Conservation (phyloP, 345 rosid species). For the Hibiscus trionum region DNA sequence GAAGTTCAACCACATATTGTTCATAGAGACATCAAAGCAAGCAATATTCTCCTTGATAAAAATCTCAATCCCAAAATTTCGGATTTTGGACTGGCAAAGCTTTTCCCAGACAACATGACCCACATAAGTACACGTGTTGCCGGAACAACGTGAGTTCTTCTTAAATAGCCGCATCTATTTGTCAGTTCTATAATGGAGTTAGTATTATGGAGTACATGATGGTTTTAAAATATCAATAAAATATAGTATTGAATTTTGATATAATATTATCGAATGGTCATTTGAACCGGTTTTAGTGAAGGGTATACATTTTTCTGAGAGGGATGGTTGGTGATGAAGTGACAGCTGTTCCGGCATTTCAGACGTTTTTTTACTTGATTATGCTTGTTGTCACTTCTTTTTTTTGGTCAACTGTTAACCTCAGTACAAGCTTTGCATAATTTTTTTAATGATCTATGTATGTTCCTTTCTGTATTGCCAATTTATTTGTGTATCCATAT, state of each 20-base stretch:
- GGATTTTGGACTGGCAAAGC: slow-evolving; percentile 77
- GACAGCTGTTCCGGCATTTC: neutral
- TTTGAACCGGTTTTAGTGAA: neutral
- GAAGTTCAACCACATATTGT: slow-evolving; percentile 52
- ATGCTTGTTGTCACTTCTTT: neutral
- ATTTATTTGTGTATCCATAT: neutral
- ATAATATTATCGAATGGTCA: neutral
- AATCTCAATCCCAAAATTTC: slow-evolving; percentile 56
- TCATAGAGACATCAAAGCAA: slow-evolving; percentile 77
- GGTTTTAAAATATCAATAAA: neutral
- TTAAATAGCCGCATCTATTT: neutral
- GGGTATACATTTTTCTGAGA: neutral
- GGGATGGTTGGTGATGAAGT: neutral
- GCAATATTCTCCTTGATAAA: slow-evolving; percentile 60
- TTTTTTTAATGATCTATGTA: neutral
- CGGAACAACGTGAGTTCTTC: slow-evolving; percentile 54
- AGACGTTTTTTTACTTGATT: neutral
- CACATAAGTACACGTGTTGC: slow-evolving; percentile 71
- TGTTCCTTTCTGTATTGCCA: neutral
- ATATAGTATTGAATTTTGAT: neutral
- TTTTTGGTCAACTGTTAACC: neutral
- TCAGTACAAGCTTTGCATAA: neutral
- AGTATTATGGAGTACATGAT: neutral
- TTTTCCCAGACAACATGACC: slow-evolving; percentile 50
- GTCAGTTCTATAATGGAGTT: neutral